Evolutionary conservation across 768 basidiomycete genomes (phyloP), one percentile per base, ranked within the genome.

Genomic region (Leccinum barrowsii): DNA sequence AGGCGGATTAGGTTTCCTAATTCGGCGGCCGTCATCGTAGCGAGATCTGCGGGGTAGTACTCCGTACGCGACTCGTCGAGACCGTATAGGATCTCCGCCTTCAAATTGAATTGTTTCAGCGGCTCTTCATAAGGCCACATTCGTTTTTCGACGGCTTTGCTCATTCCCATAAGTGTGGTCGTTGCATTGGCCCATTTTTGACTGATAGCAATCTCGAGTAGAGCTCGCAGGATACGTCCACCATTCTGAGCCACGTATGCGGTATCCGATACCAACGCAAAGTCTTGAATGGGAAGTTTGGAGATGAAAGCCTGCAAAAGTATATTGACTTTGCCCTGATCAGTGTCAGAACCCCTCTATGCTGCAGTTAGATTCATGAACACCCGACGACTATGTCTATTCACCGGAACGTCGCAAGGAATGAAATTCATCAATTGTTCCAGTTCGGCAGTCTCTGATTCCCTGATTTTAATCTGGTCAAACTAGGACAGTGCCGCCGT

Each of bases 71-170:
- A 94, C 59, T 78, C 80, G 65, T 87, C 80, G 26, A 98, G 78
- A 56, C 84, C 87, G 74, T 91, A 84, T 51, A 97, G 68, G 7
- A 93, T 82, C 46, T 96, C 92, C 26, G 75, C 71, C 62, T 89
- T 90, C 21, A 98, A 81, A 32, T 80, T 74, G 66, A 89, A 91
- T 67, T 98, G 94, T 62, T 77, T 84, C 32, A 99, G 76, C 3
- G 94, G 96, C 58, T 98, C 90, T 48, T 94, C 90, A 70, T 87
- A 98, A 2, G 95, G 92, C 97, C 97, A 99, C 65, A 97, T 75
- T 24, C 92, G 84, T 68, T 89, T 90, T 72, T 96, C 92, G 55
- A 96, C 82, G 3, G 93, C 91, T 72, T 98, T 98, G 78, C 93
- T 92, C 74, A 99, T 82, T 3, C 87, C 86, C 80, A 94, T 86